A percentile compares a stretch with the other conserved stretches of the same genome.
phyloP scores from a whole-genome alignment of 2,329 filamentous ascomycete genomes.

The Colletotrichum euphorbiae region DNA sequence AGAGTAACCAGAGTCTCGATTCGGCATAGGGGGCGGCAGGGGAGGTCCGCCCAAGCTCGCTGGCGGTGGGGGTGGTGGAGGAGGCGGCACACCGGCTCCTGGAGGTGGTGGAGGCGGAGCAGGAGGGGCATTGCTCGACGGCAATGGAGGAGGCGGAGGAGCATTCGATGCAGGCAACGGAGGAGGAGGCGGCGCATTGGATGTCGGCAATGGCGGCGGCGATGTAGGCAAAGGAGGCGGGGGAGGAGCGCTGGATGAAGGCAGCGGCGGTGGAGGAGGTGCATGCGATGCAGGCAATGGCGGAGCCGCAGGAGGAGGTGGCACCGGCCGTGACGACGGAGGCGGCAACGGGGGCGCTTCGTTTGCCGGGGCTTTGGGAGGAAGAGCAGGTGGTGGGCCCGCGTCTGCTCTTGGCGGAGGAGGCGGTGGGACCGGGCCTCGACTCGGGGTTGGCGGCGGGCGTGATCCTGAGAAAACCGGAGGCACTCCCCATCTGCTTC shows the following conservation, averaged over 20 bases:
- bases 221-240: conserved; percentile 50
- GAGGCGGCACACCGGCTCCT: conserved; percentile 51
- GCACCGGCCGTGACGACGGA: conserved; percentile 62
- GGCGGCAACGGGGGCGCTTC: conserved; percentile 64
- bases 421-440: conserved; percentile 78
- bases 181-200: conserved; percentile 48
- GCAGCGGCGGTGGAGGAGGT: conserved; percentile 47
- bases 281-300: not conserved
- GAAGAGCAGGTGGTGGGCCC: conserved; percentile 56
- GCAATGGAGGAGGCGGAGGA: conserved; percentile 55
- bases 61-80: conserved; percentile 51
- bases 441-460: conserved; percentile 80
- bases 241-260: conserved; percentile 47
- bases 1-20: conserved; percentile 68
- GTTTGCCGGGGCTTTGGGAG: conserved; percentile 60
- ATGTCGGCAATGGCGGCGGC: conserved; percentile 35
- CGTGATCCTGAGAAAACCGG: conserved; percentile 78
- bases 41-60: conserved; percentile 54
- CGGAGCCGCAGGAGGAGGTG: conserved; percentile 62
- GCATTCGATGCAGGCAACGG: conserved; percentile 49
- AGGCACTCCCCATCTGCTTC: conserved; percentile 78
- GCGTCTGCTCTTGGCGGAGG: conserved; percentile 61
- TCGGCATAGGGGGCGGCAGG: conserved; percentile 67
- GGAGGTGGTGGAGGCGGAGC: conserved; percentile 55
- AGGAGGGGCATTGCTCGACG: conserved; percentile 47